Percentiles rank a stretch among this genome's conserved stretches.
Conservation (phyloP, 192 early-diverging fungal species). For the Helicostylum pulchrum region DNA sequence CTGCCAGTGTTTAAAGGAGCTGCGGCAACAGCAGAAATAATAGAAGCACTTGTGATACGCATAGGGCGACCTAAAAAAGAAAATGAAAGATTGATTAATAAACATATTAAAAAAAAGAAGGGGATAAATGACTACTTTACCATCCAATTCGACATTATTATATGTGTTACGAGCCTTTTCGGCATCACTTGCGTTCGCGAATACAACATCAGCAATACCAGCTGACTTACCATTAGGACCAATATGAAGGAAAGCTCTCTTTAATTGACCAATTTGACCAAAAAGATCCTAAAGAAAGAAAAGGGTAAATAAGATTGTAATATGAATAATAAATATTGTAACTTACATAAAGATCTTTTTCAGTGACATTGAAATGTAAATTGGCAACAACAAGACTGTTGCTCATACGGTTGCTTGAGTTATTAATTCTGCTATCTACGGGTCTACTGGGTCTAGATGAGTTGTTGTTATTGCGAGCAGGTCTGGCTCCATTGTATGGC, state of each 20-base stretch:
- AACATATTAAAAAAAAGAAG: neutral
- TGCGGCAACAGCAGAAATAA: neutral
- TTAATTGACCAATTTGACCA: conserved; percentile 47
- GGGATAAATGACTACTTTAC: conserved; percentile 20
- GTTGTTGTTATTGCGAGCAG: conserved; percentile 4
- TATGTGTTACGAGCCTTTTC: conserved; percentile 44
- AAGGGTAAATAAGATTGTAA: neutral
- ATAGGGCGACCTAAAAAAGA: conserved; percentile 23
- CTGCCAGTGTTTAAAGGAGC: conserved; percentile 3
- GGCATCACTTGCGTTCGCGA: conserved; percentile 42
- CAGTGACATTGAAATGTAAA: conserved; percentile 53
- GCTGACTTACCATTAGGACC: conserved; percentile 52
- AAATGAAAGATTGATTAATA: neutral
- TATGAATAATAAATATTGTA: neutral
- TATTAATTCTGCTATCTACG: no score
- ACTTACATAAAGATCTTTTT: conserved; percentile 53
- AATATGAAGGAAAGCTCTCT: conserved; percentile 42
- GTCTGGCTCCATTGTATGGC: conserved; percentile 11
- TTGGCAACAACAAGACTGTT: conserved; percentile 32
- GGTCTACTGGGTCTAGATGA: neutral
- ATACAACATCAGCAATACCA: conserved; percentile 48
- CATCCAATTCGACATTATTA: conserved; percentile 50
- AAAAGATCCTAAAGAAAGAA: conserved; percentile 47
- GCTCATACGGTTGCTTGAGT: neutral
- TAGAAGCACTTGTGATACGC: conserved; percentile 19